Conservation (phyloP, 73 alveolate species). For the Paramecium biaurelia region DNA sequence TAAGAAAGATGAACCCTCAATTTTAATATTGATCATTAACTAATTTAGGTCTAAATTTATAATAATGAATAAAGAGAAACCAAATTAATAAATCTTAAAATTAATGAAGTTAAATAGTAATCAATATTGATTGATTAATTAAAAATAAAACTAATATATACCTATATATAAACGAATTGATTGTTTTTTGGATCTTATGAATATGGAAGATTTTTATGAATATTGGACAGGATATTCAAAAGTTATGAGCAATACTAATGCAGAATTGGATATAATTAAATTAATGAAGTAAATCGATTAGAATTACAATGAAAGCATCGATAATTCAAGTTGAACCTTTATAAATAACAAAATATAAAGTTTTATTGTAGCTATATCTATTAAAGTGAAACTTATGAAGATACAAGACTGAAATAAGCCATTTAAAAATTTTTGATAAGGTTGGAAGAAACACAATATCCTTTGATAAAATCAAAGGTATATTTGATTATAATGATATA, state of each 20-base stretch:
- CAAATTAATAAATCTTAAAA: no score
- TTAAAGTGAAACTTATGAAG: constrained; percentile 42
- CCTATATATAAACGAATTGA: no score
- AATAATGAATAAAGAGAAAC: not conserved
- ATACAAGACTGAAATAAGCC: constrained; percentile 56
- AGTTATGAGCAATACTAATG: not conserved
- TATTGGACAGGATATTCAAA: constrained; percentile 41
- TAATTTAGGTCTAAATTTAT: no score
- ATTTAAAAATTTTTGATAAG: constrained; percentile 58
- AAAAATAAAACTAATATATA: no score
- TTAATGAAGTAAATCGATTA: constrained; percentile 17
- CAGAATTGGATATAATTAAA: constrained; percentile 47
- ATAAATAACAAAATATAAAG: not conserved
- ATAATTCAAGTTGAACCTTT: not conserved
- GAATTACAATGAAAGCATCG: constrained; percentile 16
- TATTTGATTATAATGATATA: constrained; percentile 40
- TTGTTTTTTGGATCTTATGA: constrained; percentile 67
- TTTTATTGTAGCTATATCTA: constrained; percentile 55
- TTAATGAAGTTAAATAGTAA: no score
- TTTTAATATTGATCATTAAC: no score
- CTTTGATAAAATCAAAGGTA: constrained; percentile 64
- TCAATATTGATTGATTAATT: no score
- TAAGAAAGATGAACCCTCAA: no score
- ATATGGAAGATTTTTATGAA: constrained; percentile 79
- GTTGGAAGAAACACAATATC: constrained; percentile 70